Base-by-base conservation (phyloP, 1,139 yeast genomes). In the Yamadazyma buinensis region DNA sequence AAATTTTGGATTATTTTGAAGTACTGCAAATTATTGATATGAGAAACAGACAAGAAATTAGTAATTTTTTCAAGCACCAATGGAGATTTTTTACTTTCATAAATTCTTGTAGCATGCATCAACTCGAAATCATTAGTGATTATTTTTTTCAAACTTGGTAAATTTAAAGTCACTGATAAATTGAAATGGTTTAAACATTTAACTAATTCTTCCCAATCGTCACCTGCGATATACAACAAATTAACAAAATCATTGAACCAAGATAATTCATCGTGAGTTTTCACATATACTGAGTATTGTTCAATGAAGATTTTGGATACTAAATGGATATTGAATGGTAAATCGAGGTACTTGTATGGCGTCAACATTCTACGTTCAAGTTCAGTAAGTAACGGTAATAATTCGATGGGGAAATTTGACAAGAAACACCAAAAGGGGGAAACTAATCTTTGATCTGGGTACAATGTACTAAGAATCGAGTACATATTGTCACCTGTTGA, bases 281-380 rank as follows among this genome's bases (percentile, higher is more conserved):
- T 33, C 15, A 35, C 26, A 15, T 28, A 39, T 9, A 38, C 15
- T 4, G 42, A 35, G 37, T 72, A 67, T 54, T 90, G 97, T 45
- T 90, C 97, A 32, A 78, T 56, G 5, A 87, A 51, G 0, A 84
- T 77, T 28, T 84, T 72, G 2, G 77, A 52, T 39, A 87, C 77
- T 0, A 94, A 83, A 48, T 95, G 84, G 12, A 81, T 42, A 7
- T 54, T 47, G 33, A 73, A 75, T 1, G 85, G 68, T 39, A 67
- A 51, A 51, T 90, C 97, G 35, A 86, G 72, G 47, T 87, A 90
- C 52, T 84, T 87, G 59, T 83, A 92, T 0, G 97, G 97, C 40
- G 77, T 71, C 40, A 77, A 72, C 35, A 83, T 69, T 44, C 96
- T 71, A 1, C 87, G 66, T 19, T 86, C 69, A 1, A 84, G 65